These are phyloP conservation scores for Filobasidium uniguttulatum DNA, from an alignment of 1,284 basidiomycete species.

Conservation along the genomic window DNA sequence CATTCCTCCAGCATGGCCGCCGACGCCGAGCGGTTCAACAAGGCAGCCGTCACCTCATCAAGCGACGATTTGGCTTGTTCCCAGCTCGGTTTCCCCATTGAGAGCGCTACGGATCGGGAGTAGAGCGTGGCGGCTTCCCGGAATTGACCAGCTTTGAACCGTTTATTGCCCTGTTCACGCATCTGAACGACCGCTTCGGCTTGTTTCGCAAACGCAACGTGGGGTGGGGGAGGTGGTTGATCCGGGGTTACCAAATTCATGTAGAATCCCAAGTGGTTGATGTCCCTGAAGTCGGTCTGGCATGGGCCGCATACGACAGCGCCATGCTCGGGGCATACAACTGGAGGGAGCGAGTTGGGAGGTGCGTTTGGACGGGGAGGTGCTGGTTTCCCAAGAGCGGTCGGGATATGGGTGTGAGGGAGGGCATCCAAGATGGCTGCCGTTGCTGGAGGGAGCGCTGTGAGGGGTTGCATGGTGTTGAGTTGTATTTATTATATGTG, in stretches of 20 bases:
- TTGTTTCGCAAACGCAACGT: conserved; percentile 12
- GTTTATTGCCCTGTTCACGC: conserved; percentile 14
- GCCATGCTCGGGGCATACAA: conserved; percentile 16
- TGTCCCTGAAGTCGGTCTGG: conserved; percentile 11
- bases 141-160: conserved; percentile 11
- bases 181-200: conserved; percentile 11
- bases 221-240: conserved; percentile 14
- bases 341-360: conserved; percentile 10
- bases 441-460: conserved; percentile 13
- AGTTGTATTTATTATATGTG: no score
- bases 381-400: conserved; percentile 11
- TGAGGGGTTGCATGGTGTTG: conserved; percentile 13
- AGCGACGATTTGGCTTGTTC: conserved; percentile 9
- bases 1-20: conserved; percentile 10
- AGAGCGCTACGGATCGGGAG: conserved; percentile 13
- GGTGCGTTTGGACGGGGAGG: conserved; percentile 12
- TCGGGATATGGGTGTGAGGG: conserved; percentile 11
- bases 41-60: conserved; percentile 12
- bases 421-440: conserved; percentile 14
- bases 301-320: conserved; percentile 14
- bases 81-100: conserved; percentile 13
- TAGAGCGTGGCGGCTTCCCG: conserved; percentile 11
- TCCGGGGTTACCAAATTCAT: conserved; percentile 13
- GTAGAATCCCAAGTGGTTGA: conserved; percentile 13
- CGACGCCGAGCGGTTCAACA: conserved; percentile 13